Conservation (phyloP, 2,329 filamentous ascomycete species). For the Clarireedia homoeocarpa region DNA sequence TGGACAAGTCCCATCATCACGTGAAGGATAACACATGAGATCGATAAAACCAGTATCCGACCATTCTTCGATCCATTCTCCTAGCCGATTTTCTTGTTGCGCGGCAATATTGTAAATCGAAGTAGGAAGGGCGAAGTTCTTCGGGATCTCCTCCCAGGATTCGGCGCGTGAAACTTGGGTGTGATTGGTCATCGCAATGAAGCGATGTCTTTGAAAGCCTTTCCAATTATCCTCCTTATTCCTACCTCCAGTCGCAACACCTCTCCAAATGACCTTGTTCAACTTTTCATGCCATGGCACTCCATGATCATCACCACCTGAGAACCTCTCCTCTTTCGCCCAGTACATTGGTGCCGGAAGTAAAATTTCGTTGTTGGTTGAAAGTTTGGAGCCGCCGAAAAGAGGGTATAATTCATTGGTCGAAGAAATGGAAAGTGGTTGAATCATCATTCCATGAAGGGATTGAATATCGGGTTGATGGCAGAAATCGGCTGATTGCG, state of each 20-base stretch:
- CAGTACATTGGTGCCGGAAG: slow-evolving; percentile 60
- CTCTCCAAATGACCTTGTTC: slow-evolving; percentile 53
- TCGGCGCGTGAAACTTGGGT: slow-evolving; percentile 30
- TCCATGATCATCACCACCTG: slow-evolving; percentile 48
- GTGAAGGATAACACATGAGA: slow-evolving; percentile 38
- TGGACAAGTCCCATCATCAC: slow-evolving; percentile 37
- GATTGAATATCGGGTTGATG: slow-evolving; percentile 47
- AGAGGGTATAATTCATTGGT: slow-evolving; percentile 50
- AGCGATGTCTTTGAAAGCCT: slow-evolving; percentile 48
- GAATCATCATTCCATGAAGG: slow-evolving; percentile 46
- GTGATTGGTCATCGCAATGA: slow-evolving; percentile 46
- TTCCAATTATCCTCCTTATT: slow-evolving; percentile 41
- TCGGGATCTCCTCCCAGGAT: slow-evolving; percentile 30
- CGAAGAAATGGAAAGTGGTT: slow-evolving; percentile 42
- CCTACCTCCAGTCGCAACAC: slow-evolving; percentile 54
- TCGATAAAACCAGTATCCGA: slow-evolving; percentile 32
- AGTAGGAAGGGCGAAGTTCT: slow-evolving; percentile 48
- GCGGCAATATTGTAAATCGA: slow-evolving; percentile 38
- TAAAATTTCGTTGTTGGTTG: slow-evolving; percentile 55
- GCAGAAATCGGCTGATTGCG: slow-evolving; percentile 41
- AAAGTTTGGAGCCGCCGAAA: slow-evolving; percentile 54
- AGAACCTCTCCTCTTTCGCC: slow-evolving; percentile 50
- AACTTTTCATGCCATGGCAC: slow-evolving; percentile 49
- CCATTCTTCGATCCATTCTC: slow-evolving; percentile 26
- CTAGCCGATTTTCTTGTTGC: slow-evolving; percentile 37